Percentiles rank a stretch among this genome's conserved stretches.
These are phyloP conservation scores for Allium cepa DNA, from an alignment of 106 monocot genomes.

Conservation along the genomic window DNA sequence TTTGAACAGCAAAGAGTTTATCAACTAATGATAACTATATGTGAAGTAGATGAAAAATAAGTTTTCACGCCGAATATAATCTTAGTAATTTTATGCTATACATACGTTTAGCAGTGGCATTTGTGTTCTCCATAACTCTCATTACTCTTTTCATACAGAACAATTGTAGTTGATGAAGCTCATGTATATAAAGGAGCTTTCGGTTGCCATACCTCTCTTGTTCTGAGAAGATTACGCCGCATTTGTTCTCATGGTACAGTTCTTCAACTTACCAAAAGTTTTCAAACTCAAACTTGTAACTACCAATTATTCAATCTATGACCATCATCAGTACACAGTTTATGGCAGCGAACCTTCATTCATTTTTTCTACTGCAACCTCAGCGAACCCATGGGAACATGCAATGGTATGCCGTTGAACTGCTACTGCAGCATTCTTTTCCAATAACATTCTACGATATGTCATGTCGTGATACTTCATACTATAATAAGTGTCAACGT, in stretches of 20 bases:
- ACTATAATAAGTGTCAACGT: too few relatives aligned
- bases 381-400: conserved; percentile 89
- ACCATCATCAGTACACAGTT: conserved; percentile 32
- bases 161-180: conserved; percentile 88
- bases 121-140: not conserved
- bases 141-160: conserved; percentile 30
- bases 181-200: conserved; percentile 94
- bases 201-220: conserved; percentile 86
- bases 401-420: conserved; percentile 57
- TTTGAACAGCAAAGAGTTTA: not conserved
- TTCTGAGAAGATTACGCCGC: conserved; percentile 65
- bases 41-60: too few relatives aligned
- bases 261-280: too few relatives aligned
- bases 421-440: too few relatives aligned
- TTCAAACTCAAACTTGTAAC: not conserved
- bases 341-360: conserved; percentile 79
- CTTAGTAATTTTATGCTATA: too few relatives aligned
- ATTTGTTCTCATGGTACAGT: conserved; percentile 75
- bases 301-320: not conserved
- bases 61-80: too few relatives aligned
- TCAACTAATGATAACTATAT: too few relatives aligned
- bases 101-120: too few relatives aligned
- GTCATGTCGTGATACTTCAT: too few relatives aligned
- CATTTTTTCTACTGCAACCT: conserved; percentile 93
- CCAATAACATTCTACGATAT: too few relatives aligned